A percentile compares a stretch with the other conserved stretches of the same genome.
These are phyloP conservation scores for Epichloe glyceriae DNA, from an alignment of 2,329 filamentous ascomycete species.

Conservation along the genomic window DNA sequence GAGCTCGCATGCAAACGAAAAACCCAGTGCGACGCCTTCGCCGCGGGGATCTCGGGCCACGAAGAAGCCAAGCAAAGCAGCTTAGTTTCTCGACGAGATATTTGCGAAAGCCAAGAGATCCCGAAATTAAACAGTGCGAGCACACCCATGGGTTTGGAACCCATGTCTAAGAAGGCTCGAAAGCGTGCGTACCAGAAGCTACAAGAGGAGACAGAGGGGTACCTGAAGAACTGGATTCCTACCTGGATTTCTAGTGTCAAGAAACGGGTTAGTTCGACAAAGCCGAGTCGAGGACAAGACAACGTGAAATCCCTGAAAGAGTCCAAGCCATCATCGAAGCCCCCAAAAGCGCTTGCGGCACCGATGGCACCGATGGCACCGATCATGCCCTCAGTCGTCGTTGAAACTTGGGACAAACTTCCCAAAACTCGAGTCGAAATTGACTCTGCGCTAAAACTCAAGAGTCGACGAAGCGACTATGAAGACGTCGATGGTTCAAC, in stretches of 20 bases:
- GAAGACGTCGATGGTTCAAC: not conserved
- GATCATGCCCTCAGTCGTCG: too few species aligned
- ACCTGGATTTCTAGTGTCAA: not conserved
- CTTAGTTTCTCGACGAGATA: too few species aligned
- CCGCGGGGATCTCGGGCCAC: not conserved
- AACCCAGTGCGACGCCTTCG: not conserved
- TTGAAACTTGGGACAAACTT: not conserved
- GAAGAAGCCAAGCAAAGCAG: not conserved
- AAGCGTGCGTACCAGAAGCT: constrained; percentile 1
- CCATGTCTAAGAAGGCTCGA: not conserved
- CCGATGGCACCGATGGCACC: not conserved
- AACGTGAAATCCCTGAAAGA: not conserved
- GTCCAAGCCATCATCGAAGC: not conserved
- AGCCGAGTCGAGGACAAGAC: not conserved
- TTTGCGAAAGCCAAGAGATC: not conserved
- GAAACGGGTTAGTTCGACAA: not conserved
- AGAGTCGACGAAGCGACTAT: not conserved
- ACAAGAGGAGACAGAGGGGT: not conserved
- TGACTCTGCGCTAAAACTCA: not conserved
- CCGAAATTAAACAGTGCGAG: not conserved
- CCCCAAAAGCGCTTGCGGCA: not conserved
- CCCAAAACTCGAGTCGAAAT: not conserved
- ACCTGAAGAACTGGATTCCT: not conserved
- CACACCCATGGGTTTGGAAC: not conserved
- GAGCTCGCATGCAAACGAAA: not conserved